phyloP scores from a whole-genome alignment of 2,329 filamentous ascomycete species.

The Apiospora koreana region DNA sequence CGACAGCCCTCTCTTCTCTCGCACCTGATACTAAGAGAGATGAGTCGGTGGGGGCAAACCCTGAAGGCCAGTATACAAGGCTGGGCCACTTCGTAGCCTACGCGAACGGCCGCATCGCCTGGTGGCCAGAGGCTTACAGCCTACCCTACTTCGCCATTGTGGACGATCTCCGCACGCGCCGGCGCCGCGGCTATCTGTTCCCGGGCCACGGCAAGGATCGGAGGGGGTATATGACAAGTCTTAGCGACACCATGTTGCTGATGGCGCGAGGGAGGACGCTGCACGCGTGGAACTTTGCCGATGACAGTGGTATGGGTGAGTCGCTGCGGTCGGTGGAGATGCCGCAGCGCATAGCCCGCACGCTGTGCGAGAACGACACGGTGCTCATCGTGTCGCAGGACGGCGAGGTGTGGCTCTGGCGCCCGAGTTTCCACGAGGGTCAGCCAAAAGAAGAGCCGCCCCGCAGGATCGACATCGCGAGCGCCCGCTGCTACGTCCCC shows the following conservation, averaged over 20 bases:
- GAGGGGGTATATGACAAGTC: constrained; percentile 30
- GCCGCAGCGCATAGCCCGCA: constrained; percentile 28
- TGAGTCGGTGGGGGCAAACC: not conserved
- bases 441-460: constrained; percentile 12
- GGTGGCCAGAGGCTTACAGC: constrained; percentile 32
- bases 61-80: constrained; percentile 5
- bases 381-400: constrained; percentile 27
- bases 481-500: constrained; percentile 13
- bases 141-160: constrained; percentile 32
- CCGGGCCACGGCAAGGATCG: constrained; percentile 20
- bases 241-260: constrained; percentile 30
- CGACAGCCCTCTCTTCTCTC: too few relatives aligned
- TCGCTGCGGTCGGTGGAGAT: constrained; percentile 15
- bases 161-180: constrained; percentile 31
- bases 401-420: constrained; percentile 29
- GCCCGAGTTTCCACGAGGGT: not conserved
- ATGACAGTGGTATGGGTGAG: constrained; percentile 20
- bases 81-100: constrained; percentile 30
- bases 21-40: too few relatives aligned
- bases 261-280: constrained; percentile 28
- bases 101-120: constrained; percentile 29
- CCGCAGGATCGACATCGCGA: constrained; percentile 19
- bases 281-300: constrained; percentile 32
- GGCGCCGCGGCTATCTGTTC: constrained; percentile 29
- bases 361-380: constrained; percentile 28